phyloP scores from a whole-genome alignment of 2,329 filamentous ascomycete species.

The Cladosporium halotolerans region DNA sequence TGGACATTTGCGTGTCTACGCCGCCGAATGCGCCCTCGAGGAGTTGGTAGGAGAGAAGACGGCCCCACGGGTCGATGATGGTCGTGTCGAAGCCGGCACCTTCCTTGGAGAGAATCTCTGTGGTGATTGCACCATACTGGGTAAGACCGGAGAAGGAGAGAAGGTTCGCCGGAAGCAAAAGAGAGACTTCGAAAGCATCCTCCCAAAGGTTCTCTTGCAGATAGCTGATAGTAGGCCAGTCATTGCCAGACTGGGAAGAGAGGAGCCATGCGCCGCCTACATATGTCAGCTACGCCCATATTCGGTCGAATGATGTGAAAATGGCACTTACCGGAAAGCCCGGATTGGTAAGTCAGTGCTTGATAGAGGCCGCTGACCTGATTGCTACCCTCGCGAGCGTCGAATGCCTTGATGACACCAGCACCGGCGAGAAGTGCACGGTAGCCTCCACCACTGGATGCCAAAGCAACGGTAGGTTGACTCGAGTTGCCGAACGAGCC shows the following conservation, averaged over 20 bases:
- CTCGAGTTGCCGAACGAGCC: constrained; percentile 31
- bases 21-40: constrained; percentile 35
- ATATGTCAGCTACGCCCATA: background rate
- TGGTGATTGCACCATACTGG: constrained; percentile 28
- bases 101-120: constrained; percentile 33
- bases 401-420: constrained; percentile 40
- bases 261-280: constrained; percentile 43
- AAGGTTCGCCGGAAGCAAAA: constrained; percentile 33
- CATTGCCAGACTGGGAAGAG: constrained; percentile 40
- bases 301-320: background rate
- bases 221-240: constrained; percentile 40
- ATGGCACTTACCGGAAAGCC: constrained; percentile 12
- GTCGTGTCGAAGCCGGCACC: constrained; percentile 35
- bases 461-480: constrained; percentile 38
- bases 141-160: constrained; percentile 20
- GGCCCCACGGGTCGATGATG: constrained; percentile 37
- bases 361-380: constrained; percentile 40
- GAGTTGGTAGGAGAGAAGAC: constrained; percentile 37
- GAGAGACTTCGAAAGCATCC: constrained; percentile 32
- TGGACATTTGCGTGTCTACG: constrained; percentile 31
- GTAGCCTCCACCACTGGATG: constrained; percentile 40
- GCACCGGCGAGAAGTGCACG: constrained; percentile 35
- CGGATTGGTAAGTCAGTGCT: constrained; percentile 41
- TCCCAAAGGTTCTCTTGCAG: constrained; percentile 38
- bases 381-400: constrained; percentile 36